Percentiles rank a stretch among this genome's conserved stretches.
These are phyloP conservation scores for Pelagomonas calceolata DNA, from an alignment of 108 stramenopile genomes.

Conservation along the genomic window DNA sequence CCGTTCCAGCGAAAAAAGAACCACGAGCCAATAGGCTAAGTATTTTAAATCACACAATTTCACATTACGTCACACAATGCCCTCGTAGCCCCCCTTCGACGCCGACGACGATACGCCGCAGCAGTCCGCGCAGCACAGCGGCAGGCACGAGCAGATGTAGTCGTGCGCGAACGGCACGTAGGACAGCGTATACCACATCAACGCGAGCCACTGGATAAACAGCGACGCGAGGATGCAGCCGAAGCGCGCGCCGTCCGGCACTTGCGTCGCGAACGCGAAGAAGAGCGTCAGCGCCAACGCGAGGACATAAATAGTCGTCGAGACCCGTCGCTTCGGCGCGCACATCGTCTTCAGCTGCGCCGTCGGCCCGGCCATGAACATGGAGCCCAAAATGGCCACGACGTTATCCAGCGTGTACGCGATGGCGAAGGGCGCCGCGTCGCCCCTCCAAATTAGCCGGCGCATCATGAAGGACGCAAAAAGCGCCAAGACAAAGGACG, in stretches of 20 bases:
- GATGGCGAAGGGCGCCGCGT: slow-evolving; percentile 9
- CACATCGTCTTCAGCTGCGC: slow-evolving; percentile 13
- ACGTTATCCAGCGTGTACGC: slow-evolving; percentile 12
- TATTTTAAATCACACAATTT: too few species aligned
- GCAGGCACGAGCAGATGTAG: background rate
- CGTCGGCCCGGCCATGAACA: slow-evolving; percentile 12
- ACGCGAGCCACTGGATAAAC: slow-evolving; percentile 7
- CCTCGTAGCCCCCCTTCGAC: too few species aligned
- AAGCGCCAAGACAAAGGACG: too few species aligned
- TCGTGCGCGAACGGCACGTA: slow-evolving; percentile 9
- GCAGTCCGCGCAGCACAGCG: background rate
- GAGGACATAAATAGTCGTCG: slow-evolving; percentile 3
- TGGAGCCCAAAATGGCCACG: background rate
- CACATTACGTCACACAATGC: too few species aligned
- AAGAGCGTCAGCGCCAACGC: slow-evolving; percentile 8
- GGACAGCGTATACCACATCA: slow-evolving; percentile 17
- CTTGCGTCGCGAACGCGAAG: background rate
- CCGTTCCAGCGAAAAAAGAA: too few species aligned
- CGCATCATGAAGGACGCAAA: too few species aligned
- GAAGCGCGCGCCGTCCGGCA: background rate
- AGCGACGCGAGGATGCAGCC: background rate
- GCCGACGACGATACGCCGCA: too few species aligned
- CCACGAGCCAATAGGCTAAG: too few species aligned
- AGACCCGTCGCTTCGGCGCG: background rate
- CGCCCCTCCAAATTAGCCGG: too few species aligned